Evolutionary conservation across 2,329 filamentous ascomycete genomes (phyloP).

Genomic region (Beauveria brongniartii): DNA sequence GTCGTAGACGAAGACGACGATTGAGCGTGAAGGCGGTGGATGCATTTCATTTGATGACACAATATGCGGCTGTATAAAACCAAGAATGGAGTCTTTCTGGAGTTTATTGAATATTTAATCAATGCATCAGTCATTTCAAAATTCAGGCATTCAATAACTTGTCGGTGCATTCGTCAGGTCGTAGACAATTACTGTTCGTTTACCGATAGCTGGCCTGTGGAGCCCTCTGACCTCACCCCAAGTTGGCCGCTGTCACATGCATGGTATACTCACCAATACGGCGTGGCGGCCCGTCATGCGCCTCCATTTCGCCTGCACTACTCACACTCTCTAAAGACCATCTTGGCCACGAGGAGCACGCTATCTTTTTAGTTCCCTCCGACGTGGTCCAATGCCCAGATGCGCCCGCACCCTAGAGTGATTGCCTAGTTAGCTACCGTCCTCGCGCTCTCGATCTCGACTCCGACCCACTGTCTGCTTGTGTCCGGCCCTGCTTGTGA

Average conservation of each 20-base stretch:
- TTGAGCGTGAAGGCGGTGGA: conserved; percentile 20
- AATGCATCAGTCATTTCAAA: neutral
- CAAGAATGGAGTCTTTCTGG: conserved; percentile 13
- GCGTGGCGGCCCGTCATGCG: conserved; percentile 5
- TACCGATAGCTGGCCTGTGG: neutral
- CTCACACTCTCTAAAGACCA: neutral
- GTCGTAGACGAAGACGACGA: conserved; percentile 56
- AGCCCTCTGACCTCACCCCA: neutral
- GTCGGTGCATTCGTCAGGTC: neutral
- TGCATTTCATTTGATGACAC: neutral
- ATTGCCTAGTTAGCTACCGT: neutral
- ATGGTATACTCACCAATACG: neutral
- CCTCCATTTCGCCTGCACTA: conserved; percentile 1
- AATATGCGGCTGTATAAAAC: neutral
- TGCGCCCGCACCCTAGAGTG: neutral
- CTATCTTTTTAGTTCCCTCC: neutral
- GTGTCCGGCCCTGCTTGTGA: conserved; percentile 23
- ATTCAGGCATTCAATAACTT: no score
- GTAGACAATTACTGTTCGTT: neutral
- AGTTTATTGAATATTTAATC: conserved; percentile 14
- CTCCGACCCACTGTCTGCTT: neutral
- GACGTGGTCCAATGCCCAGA: conserved; percentile 4
- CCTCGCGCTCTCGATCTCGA: neutral
- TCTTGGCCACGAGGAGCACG: conserved; percentile 4
- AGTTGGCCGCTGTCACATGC: conserved; percentile 5